Base-by-base conservation (phyloP, 306 rosid genomes). In the Senna tora region DNA sequence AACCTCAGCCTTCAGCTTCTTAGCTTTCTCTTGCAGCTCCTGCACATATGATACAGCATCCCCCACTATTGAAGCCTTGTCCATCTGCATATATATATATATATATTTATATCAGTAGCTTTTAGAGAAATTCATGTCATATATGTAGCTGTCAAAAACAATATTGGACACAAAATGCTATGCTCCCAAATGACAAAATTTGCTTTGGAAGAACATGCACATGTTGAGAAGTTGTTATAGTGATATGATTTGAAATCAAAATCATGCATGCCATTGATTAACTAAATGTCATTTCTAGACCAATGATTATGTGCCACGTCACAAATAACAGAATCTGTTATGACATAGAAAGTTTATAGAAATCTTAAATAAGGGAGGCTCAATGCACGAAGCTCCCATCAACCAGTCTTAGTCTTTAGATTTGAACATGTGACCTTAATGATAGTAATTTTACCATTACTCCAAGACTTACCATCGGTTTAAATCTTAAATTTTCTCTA, bases 41-140 rank as follows among this genome's bases (percentile, higher is more conserved):
- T 91, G 84, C 67, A 94, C 87, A 43, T 91, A 88, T 14, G 80
- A 50, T 2, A 87, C 87, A 50, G 99, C 96, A 68, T 94, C 99
- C 69, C 91, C 96, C 69, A 94, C 87, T 49, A 94, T 94, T 19
- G 96, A 94, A 41, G 97, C 99, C 84, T 91, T 94, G 46, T 94
- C 99, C 97, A 94, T 94, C 97, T 94, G 80, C 54, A 19, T 4
- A 73, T 17, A 58, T 25, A 58, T 59, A 20, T 39, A 28, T 47
- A 33, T 25, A 34, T 22, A n/a, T 69, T n/a, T n/a, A n/a, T n/a
- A n/a, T n/a, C n/a, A 25, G 30, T 25, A 25, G 30, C 2, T 25
- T 25, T 25, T 25, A 25, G 30, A 25, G 30, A 25, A 36, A 36
- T 36, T 36, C 39, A 58, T 33, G 43, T n/a, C n/a, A n/a, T 30